Base-by-base conservation (phyloP, 345 rosid species). In the Linum usitatissimum region DNA sequence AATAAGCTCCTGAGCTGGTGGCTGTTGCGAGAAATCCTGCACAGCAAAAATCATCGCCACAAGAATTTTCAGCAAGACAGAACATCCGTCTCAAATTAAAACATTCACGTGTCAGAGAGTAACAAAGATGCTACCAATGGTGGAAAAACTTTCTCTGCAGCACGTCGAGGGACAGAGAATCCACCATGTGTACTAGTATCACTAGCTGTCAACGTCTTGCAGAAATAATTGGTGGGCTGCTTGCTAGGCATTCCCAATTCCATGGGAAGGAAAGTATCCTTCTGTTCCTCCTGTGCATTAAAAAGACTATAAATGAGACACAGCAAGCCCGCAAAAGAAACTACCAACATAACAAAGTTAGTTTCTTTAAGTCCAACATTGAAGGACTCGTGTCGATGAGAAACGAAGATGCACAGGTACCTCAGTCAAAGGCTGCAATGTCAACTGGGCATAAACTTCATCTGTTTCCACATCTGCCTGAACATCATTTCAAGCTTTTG, bases 361-460 rank as follows among this genome's bases (percentile, higher is more conserved):
- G n/a, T 4, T 23, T 23, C 28, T 23, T 6, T 8, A 18, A 55
- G 14, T 18, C 18, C 23, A 6, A 18, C 30, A 34, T 55, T 28
- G 14, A 19, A 18, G 18, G 30, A 14, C 12, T 10, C 51, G 0
- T 18, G n/a, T n/a, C 12, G 59, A 9, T 55, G 30, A 55, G 30
- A 55, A 28, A 18, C 13, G 18, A 55, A 20, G 30, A 20, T 10
- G 28, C 30, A 18, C 1, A 6, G 39, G 54, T 75, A 79, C 83
- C 70, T 71, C 76, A 76, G 78, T 79, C 64, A 79, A 69, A 51
- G 92, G 92, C 69, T 86, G 92, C 63, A 86, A 80, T 56, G 86
- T 80, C 92, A 86, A 81, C 75, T 86, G 92, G 18, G 92, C 92
- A 70, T 86, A 83, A 20, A 83, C 92, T 78, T 86, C 92, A 71